Evolutionary conservation across 805 yeast genomes (phyloP), one percentile per base, ranked within the genome.

Genomic region (Kuraishia floccosa): DNA sequence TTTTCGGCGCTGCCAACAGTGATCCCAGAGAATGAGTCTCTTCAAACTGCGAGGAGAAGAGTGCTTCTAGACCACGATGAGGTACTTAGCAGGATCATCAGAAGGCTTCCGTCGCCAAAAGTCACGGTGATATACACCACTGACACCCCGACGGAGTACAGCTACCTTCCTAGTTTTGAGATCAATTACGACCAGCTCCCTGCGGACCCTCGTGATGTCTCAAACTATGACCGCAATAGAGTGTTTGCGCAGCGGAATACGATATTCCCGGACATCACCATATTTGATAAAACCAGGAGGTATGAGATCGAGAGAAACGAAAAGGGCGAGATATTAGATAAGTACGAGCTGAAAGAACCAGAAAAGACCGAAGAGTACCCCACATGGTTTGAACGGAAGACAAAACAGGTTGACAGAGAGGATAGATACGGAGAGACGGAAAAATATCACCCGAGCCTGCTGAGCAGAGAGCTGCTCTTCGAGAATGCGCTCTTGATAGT

Each of bases 31-130:
- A 42, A 58, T 12, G 27, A 28, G 3, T n/a, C n/a, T n/a, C n/a
- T n/a, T n/a, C n/a, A n/a, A n/a, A n/a, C n/a, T n/a, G n/a, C n/a
- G n/a, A n/a, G n/a, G n/a, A n/a, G n/a, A n/a, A 33, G 32, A 5
- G 32, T 29, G 5, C 28, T 52, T 6, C 19, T 13, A 19, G 33
- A 41, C 24, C 41, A 54, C 30, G 67, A 63, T 37, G 34, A 37
- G 2, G 37, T 57, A 11, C 36, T 83, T 8, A 59, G 79, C 31
- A 60, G 62, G 13, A 61, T 81, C 4, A 38, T 81, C n/a, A 66
- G 81, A 23, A 72, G 70, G 33, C 50, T 81, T 9, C 95, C 96
- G 1, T 64, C 87, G 0, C 94, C 95, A 0, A 68, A 71, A 36
- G 67, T 65, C 33, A 60, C 85, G 2, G 54, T 86, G 2, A 49